Base-by-base conservation (phyloP, 2,329 filamentous ascomycete species). In the Pestalotiopsis fici region DNA sequence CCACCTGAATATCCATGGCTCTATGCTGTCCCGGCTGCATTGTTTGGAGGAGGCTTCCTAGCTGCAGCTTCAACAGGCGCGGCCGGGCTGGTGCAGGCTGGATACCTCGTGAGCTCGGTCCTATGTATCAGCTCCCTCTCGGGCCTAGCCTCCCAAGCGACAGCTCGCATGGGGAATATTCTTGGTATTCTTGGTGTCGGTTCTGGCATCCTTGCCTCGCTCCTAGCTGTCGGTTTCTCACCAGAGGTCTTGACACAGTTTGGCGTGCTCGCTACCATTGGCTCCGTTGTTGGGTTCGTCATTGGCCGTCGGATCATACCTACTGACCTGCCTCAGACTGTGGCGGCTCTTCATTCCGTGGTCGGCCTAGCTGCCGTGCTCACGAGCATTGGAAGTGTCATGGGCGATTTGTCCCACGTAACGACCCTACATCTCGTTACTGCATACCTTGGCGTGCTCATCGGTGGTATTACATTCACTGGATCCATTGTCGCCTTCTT, bases 1-100 rank as follows among this genome's bases (percentile, higher is more conserved):
- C 94, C 94, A 37, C 90, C 92, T 0, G 94, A 97, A 77, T 97
- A 95, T 71, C 92, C 93, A 0, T 97, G 93, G 92, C 82, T 97
- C 1, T 97, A 96, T 74, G 92, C 90, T 1, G 83, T 97, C 66
- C 94, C 94, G 0, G 94, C 88, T 18, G 82, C 88, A 3, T 74
- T 97, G 0, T 97, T 95, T 71, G 92, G 92, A 3, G 93, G 92
- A 39, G 94, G 94, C 0, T 97, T 93, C 75, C 75, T 97, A 62
- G 93, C 90, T 35, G 93, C 94, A 27, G 92, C 93, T 3, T 89
- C 89, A 11, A 95, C 93, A 13, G 94, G 93, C 1, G 91, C 94
- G 76, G 92, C 92, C 31, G 94, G 94, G 56, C 85, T 97, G 1
- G 91, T 97, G 0, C 93, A 97, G 76, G 94, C 93, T 1, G 94